These are phyloP conservation scores for Leishmania turanica DNA, from an alignment of 208 protist genomes.

Conservation along the genomic window DNA sequence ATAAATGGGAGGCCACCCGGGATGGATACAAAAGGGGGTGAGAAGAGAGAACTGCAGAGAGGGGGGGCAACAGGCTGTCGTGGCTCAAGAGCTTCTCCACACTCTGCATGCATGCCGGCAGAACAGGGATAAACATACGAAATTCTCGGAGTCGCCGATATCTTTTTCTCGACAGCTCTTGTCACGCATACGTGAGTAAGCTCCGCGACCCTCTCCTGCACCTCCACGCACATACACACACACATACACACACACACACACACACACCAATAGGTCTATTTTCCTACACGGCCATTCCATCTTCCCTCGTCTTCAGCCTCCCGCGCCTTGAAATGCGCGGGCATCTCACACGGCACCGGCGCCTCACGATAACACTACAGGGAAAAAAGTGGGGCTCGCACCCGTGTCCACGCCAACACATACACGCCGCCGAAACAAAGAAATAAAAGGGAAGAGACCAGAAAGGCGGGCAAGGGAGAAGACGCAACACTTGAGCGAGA, in stretches of 20 bases:
- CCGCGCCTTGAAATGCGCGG: background rate
- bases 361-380: conserved; percentile 3
- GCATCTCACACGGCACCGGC: background rate
- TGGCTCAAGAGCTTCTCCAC: background rate
- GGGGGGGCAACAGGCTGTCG: background rate
- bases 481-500: background rate
- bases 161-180: background rate
- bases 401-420: background rate
- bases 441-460: background rate
- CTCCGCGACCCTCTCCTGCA: background rate
- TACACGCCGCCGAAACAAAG: background rate
- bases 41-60: background rate
- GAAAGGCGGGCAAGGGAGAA: background rate
- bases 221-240: background rate
- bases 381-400: background rate
- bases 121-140: background rate
- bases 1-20: background rate
- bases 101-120: background rate
- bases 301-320: background rate
- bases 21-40: background rate
- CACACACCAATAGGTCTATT: background rate
- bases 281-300: background rate
- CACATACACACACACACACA: background rate
- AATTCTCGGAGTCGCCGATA: background rate
- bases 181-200: background rate